phyloP scores from a whole-genome alignment of 139 green algal species.

The Mesostigma viride region DNA sequence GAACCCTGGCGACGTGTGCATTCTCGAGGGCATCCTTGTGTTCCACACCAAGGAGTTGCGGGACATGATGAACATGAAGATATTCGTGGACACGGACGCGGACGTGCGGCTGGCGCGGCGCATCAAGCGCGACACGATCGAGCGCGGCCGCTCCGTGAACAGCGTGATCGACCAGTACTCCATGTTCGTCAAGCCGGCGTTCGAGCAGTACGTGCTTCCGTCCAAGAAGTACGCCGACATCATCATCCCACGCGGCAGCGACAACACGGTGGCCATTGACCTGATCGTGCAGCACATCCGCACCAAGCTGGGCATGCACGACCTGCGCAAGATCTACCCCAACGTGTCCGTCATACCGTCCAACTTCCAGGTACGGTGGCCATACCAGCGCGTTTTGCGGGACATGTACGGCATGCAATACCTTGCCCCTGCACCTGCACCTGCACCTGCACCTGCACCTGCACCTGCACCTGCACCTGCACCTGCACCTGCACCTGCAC shows the following conservation, averaged over 20 bases:
- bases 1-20: constrained; percentile 66
- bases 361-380: constrained; percentile 74
- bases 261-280: constrained; percentile 79
- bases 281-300: constrained; percentile 94
- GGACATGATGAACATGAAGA: constrained; percentile 83
- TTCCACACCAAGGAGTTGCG: constrained; percentile 69
- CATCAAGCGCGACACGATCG: constrained; percentile 83
- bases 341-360: constrained; percentile 76
- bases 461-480: too few relatives aligned
- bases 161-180: constrained; percentile 71
- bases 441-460: too few relatives aligned
- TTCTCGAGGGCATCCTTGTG: constrained; percentile 94
- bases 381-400: too few relatives aligned
- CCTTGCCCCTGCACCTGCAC: too few relatives aligned
- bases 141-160: constrained; percentile 66
- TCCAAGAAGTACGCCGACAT: constrained; percentile 70
- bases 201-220: constrained; percentile 78
- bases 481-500: too few relatives aligned
- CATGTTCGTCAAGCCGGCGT: constrained; percentile 68
- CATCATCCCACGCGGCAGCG: constrained; percentile 81
- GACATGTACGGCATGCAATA: too few relatives aligned
- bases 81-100: constrained; percentile 69
- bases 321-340: constrained; percentile 81
- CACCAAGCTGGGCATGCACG: constrained; percentile 81
- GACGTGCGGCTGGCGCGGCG: constrained; percentile 80